A percentile compares a stretch with the other conserved stretches of the same genome.
phyloP scores from a whole-genome alignment of 805 yeast genomes.

The Nakazawaea anatomiae region DNA sequence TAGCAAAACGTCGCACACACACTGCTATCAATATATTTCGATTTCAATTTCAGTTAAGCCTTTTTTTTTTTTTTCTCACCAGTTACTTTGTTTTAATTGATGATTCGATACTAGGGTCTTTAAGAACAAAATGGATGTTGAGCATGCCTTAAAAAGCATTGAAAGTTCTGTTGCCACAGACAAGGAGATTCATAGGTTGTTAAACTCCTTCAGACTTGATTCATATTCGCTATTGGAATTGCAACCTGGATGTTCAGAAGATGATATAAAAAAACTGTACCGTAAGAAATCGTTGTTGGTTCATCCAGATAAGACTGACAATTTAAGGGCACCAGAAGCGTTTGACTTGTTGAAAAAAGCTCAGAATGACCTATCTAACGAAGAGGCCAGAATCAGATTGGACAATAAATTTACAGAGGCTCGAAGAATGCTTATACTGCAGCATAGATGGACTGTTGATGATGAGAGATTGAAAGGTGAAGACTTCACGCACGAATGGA shows the following conservation, averaged over 20 bases:
- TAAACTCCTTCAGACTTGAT: slow-evolving; percentile 41
- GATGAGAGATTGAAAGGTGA: slow-evolving; percentile 29
- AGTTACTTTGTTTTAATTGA: too few relatives aligned
- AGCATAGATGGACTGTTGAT: slow-evolving; percentile 28
- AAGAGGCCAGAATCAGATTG: slow-evolving; percentile 31
- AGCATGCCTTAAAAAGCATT: not conserved
- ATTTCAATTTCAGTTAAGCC: too few relatives aligned
- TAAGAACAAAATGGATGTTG: not conserved
- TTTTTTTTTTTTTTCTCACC: too few relatives aligned
- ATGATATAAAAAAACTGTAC: slow-evolving; percentile 40
- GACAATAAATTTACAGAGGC: slow-evolving; percentile 40
- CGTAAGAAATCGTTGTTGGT: slow-evolving; percentile 56
- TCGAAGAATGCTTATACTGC: slow-evolving; percentile 28
- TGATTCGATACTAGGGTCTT: too few relatives aligned
- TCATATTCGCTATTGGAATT: slow-evolving; percentile 48
- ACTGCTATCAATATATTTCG: too few relatives aligned
- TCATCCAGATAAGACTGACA: slow-evolving; percentile 62
- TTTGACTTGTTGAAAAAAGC: slow-evolving; percentile 57
- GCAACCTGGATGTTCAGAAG: slow-evolving; percentile 32
- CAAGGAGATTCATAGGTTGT: slow-evolving; percentile 50
- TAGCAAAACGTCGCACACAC: too few relatives aligned
- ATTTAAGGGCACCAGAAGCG: slow-evolving; percentile 56
- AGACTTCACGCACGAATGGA: slow-evolving; percentile 34
- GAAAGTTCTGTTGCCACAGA: slow-evolving; percentile 26
- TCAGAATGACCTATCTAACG: slow-evolving; percentile 33